Evolutionary conservation across 805 yeast genomes (phyloP).

Genomic region (Saturnispora besseyi): DNA sequence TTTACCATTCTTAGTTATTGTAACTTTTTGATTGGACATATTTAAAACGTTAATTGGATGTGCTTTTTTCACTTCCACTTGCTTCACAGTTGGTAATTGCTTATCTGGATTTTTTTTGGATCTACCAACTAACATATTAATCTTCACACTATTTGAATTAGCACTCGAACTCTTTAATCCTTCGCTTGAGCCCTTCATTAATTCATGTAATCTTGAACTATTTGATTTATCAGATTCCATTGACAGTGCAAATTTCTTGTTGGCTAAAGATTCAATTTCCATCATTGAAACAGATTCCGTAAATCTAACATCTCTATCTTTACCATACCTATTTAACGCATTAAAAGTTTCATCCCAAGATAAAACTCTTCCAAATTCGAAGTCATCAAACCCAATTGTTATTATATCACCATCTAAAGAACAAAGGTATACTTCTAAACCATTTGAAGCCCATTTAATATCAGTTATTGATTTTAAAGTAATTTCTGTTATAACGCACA

Average conservation of each 20-base stretch:
- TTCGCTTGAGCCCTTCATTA: constrained; percentile 28
- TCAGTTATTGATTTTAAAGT: constrained; percentile 77
- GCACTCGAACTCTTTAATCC: constrained; percentile 2
- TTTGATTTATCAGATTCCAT: constrained; percentile 3
- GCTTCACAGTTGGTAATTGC: constrained; percentile 7
- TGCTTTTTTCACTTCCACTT: background rate
- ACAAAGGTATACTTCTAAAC: constrained; percentile 60
- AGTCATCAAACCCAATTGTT: constrained; percentile 49
- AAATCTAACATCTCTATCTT: constrained; percentile 74
- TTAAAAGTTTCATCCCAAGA: constrained; percentile 59
- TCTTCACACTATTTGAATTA: constrained; percentile 7
- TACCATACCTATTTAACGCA: constrained; percentile 77
- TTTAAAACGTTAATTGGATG: constrained; percentile 13
- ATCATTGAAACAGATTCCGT: constrained; percentile 84
- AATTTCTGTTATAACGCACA: constrained; percentile 71
- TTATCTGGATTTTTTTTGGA: constrained; percentile 27
- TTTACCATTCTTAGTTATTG: constrained; percentile 66
- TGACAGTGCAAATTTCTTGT: constrained; percentile 8
- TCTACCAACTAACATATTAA: constrained; percentile 24
- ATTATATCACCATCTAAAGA: constrained; percentile 82
- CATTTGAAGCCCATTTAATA: constrained; percentile 81
- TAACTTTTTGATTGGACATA: constrained; percentile 35
- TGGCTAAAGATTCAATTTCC: constrained; percentile 56
- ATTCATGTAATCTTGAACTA: constrained; percentile 30
- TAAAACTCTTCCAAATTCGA: constrained; percentile 52